Conservation (phyloP, 1,139 yeast genomes). For the Kodamaea suecica region DNA sequence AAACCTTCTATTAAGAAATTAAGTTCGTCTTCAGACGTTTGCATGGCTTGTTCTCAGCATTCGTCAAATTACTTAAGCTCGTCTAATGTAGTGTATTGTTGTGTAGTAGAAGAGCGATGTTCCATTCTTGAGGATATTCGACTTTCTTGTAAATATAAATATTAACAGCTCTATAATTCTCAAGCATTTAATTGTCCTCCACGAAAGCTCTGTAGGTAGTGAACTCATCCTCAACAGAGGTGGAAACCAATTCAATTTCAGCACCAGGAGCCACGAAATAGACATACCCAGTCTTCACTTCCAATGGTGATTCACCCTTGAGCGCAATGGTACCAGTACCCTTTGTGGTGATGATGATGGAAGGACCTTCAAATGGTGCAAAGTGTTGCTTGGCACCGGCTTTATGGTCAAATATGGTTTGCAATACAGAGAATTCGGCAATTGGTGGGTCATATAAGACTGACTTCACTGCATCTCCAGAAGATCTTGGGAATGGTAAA, state of each 20-base stretch:
- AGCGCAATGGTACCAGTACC: conserved; percentile 65
- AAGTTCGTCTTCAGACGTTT: too few species aligned
- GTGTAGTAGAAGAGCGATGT: too few species aligned
- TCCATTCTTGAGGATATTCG: too few species aligned
- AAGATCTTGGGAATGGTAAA: conserved; percentile 55
- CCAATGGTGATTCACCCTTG: conserved; percentile 40
- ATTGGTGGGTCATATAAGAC: conserved; percentile 92
- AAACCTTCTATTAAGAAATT: too few species aligned
- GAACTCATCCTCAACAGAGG: conserved; percentile 47
- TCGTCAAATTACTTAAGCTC: too few species aligned
- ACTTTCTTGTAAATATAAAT: too few species aligned
- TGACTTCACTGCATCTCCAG: conserved; percentile 61
- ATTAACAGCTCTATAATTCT: too few species aligned
- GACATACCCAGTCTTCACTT: conserved; percentile 66
- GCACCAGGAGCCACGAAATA: conserved; percentile 81
- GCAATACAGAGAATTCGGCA: conserved; percentile 89
- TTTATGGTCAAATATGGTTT: conserved; percentile 52
- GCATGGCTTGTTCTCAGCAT: too few species aligned
- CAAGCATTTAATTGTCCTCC: conserved; percentile 51
- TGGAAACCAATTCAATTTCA: conserved; percentile 57
- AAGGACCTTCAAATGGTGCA: conserved; percentile 76
- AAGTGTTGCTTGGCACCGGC: conserved; percentile 46
- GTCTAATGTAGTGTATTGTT: too few species aligned
- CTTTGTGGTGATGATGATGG: conserved; percentile 77
- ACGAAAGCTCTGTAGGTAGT: conserved; percentile 86